Percentiles rank a stretch among this genome's conserved stretches.
These are phyloP conservation scores for Pythium apleroticum DNA, from an alignment of 352 stramenopile genomes.

Conservation along the genomic window DNA sequence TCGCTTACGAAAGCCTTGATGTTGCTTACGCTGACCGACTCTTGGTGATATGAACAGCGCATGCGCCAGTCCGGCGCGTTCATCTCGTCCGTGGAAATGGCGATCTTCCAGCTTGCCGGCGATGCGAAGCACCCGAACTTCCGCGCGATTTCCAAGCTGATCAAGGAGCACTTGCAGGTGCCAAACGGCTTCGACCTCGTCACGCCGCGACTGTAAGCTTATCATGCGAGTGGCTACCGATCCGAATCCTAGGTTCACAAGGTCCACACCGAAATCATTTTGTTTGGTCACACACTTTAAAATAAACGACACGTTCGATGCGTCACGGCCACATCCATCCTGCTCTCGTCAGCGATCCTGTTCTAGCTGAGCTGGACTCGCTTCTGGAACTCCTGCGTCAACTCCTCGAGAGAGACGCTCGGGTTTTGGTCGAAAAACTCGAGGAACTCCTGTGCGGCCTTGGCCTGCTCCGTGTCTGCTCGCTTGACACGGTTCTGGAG, in stretches of 20 bases:
- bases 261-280: not conserved
- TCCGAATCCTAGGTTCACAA: too few relatives aligned
- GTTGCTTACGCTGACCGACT: too few relatives aligned
- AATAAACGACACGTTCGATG: not conserved
- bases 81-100: constrained; percentile 95
- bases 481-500: constrained; percentile 5
- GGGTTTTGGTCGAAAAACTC: constrained; percentile 72
- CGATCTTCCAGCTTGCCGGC: constrained; percentile 94
- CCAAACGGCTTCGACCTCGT: constrained; percentile 57
- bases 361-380: constrained; percentile 58
- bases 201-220: constrained; percentile 15
- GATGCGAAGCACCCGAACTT: constrained; percentile 93
- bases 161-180: constrained; percentile 90
- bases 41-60: constrained; percentile 39
- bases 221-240: too few relatives aligned
- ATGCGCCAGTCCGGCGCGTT: constrained; percentile 93
- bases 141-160: constrained; percentile 91
- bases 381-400: constrained; percentile 74
- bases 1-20: too few relatives aligned
- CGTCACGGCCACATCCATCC: not conserved
- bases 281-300: not conserved
- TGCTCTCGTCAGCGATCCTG: constrained; percentile 10
- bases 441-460: constrained; percentile 62
- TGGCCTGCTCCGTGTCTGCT: constrained; percentile 25
- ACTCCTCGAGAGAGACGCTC: constrained; percentile 63